Evolutionary conservation across 2,329 filamentous ascomycete species (phyloP).

Genomic region (Cordyceps cicadae): DNA sequence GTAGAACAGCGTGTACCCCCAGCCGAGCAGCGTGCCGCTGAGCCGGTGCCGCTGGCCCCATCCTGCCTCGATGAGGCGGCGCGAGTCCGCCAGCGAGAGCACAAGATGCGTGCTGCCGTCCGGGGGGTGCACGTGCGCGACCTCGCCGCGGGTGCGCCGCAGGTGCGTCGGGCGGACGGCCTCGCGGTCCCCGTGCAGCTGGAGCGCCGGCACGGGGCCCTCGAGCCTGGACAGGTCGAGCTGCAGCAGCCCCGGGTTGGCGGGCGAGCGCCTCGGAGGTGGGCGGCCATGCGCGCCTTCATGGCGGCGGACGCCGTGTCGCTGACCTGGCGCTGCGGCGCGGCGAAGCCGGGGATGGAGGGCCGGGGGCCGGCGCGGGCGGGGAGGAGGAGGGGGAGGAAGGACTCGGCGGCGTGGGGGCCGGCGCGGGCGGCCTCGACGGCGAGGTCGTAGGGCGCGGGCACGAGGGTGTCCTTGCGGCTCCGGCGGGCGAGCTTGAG

Average conservation of each 20-base stretch:
- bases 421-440: conserved; percentile 16
- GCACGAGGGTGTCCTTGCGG: conserved; percentile 19
- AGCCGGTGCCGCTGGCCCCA: conserved; percentile 34
- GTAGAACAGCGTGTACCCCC: conserved; percentile 17
- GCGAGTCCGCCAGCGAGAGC: conserved; percentile 29
- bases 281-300: conserved; percentile 13
- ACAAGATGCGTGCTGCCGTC: conserved; percentile 31
- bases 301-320: conserved; percentile 9
- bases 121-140: conserved; percentile 27
- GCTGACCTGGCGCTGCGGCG: conserved; percentile 16
- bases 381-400: conserved; percentile 8
- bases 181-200: conserved; percentile 10
- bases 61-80: conserved; percentile 23
- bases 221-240: conserved; percentile 14
- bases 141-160: conserved; percentile 20
- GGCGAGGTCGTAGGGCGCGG: conserved; percentile 17
- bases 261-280: conserved; percentile 11
- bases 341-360: conserved; percentile 13
- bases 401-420: conserved; percentile 13
- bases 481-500: conserved; percentile 14
- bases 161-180: conserved; percentile 6
- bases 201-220: conserved; percentile 15
- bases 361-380: conserved; percentile 12
- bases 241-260: conserved; percentile 12
- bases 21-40: conserved; percentile 12